Evolutionary conservation across 2,329 filamentous ascomycete genomes (phyloP).

Genomic region (Hypocreales sp.): DNA sequence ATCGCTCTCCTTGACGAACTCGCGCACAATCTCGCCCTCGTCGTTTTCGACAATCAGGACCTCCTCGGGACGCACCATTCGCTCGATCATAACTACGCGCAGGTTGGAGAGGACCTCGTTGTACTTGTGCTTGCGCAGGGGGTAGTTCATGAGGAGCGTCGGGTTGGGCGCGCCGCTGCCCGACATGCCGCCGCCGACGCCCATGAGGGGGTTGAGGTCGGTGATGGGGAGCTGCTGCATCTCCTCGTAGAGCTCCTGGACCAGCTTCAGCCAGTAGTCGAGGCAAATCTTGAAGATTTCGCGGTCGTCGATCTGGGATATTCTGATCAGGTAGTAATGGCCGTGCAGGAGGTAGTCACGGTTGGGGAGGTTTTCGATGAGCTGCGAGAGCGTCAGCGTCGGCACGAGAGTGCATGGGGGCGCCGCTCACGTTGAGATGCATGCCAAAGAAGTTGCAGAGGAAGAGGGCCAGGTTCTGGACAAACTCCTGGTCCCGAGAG

Average conservation of each 20-base stretch:
- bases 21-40: conserved; percentile 94
- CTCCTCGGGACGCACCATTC: conserved; percentile 97
- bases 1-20: conserved; percentile 98
- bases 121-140: conserved; percentile 96
- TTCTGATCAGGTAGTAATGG: conserved; percentile 95
- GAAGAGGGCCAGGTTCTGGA: conserved; percentile 91
- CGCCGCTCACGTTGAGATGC: conserved; percentile 55
- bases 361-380: conserved; percentile 93
- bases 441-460: conserved; percentile 94
- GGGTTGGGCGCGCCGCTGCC: conserved; percentile 79
- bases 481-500: conserved; percentile 88
- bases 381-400: conserved; percentile 24
- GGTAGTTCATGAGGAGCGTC: conserved; percentile 71
- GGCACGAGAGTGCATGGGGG: background rate
- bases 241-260: conserved; percentile 96
- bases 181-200: conserved; percentile 55
- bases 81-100: conserved; percentile 97
- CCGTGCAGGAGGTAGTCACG: conserved; percentile 88
- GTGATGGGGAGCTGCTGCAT: conserved; percentile 94
- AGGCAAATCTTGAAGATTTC: conserved; percentile 99
- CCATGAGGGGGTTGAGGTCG: conserved; percentile 79
- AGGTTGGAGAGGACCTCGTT: conserved; percentile 86
- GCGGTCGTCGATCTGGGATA: conserved; percentile 95
- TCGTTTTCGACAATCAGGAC: conserved; percentile 99
- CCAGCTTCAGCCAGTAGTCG: conserved; percentile 98